phyloP scores from a whole-genome alignment of 108 stramenopile genomes.

The Cyclotella cryptica region DNA sequence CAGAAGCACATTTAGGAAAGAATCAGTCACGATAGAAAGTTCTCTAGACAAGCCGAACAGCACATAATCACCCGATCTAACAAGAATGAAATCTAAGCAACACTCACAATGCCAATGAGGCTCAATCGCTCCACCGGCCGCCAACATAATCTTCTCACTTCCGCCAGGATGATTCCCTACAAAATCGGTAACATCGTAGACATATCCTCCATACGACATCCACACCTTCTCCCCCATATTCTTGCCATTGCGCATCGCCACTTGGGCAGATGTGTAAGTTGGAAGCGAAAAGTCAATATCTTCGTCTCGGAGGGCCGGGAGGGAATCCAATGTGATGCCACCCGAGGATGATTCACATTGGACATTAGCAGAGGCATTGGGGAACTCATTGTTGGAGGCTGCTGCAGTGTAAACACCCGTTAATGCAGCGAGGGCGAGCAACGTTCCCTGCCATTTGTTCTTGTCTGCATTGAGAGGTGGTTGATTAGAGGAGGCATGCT shows the following conservation, averaged over 20 bases:
- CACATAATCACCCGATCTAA: not conserved
- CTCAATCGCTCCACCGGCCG: slow-evolving; percentile 72
- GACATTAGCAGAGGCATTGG: not conserved
- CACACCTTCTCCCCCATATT: slow-evolving; percentile 54
- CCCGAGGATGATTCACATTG: not conserved
- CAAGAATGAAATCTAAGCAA: not conserved
- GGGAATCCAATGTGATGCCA: not conserved
- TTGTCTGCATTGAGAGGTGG: slow-evolving; percentile 1
- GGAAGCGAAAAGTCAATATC: not conserved
- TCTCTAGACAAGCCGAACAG: no score
- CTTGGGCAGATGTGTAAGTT: slow-evolving; percentile 4
- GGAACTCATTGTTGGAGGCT: not conserved
- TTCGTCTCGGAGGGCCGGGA: slow-evolving; percentile 3
- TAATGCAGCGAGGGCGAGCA: not conserved
- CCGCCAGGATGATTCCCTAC: slow-evolving; percentile 91
- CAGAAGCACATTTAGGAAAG: not conserved
- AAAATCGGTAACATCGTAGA: slow-evolving; percentile 98
- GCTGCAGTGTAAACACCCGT: not conserved
- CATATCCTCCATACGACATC: slow-evolving; percentile 91
- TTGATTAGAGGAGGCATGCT: slow-evolving; percentile 4
- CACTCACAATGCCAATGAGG: slow-evolving; percentile 53
- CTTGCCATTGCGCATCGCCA: slow-evolving; percentile 6
- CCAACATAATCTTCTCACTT: slow-evolving; percentile 88
- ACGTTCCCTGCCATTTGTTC: not conserved
- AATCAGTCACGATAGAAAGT: not conserved